These are phyloP conservation scores for Lantana camara DNA, from an alignment of 257 asterid species.

Conservation along the genomic window DNA sequence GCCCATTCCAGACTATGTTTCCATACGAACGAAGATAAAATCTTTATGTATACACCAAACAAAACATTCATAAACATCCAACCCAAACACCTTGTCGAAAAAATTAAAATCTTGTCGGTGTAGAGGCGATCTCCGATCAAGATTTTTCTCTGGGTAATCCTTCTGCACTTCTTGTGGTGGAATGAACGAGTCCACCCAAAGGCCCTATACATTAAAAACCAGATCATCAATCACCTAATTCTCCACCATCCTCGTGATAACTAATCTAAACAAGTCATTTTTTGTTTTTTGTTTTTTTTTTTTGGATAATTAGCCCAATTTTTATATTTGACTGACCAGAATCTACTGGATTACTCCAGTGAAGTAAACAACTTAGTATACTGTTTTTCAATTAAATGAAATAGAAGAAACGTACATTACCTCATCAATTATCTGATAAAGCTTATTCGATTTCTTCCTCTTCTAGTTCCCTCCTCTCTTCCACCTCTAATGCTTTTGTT, in stretches of 20 bases:
- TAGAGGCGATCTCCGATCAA: conserved; percentile 58
- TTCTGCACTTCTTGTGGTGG: conserved; percentile 72
- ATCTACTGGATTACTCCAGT: too few species aligned
- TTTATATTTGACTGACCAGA: too few species aligned
- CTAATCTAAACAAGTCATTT: too few species aligned
- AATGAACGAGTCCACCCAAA: conserved; percentile 67
- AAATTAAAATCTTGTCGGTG: conserved; percentile 27
- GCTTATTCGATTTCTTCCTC: too few species aligned
- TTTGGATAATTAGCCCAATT: too few species aligned
- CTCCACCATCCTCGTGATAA: conserved; percentile 81
- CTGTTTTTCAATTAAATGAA: too few species aligned
- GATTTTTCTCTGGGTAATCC: conserved; percentile 42
- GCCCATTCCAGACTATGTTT: neutral
- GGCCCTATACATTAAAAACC: conserved; percentile 74
- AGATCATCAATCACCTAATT: conserved; percentile 71
- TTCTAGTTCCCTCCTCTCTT: too few species aligned
- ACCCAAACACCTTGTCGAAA: neutral
- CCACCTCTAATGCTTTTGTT: too few species aligned
- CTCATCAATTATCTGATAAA: too few species aligned
- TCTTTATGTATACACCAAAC: neutral
- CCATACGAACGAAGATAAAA: neutral
- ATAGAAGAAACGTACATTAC: too few species aligned
- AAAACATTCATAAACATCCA: neutral
- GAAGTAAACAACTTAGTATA: too few species aligned
- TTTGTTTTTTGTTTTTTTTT: too few species aligned